Evolutionary conservation across 768 basidiomycete genomes (phyloP), one percentile per base, ranked within the genome.

Genomic region (Boletus rubropictus): DNA sequence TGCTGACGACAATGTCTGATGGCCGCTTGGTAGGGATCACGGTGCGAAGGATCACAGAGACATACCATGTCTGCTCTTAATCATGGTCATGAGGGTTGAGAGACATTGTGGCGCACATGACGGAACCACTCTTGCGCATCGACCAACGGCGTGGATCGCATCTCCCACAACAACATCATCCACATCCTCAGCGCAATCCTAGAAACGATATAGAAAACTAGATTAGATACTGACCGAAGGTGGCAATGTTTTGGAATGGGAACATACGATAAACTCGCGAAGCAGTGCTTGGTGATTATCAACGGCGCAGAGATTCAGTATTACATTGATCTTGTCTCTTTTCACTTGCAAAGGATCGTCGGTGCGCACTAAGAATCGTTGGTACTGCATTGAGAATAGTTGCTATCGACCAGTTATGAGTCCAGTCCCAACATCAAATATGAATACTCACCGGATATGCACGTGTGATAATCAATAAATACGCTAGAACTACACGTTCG

Each of bases 181-280:
- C 0, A 76, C 68, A 58, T 89, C 88, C n/a, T 88, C 83, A 1
- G 84, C 77, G 57, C 86, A 94, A 50, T 88, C 83, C 92, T 96
- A 51, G 32, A 29, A 35, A 32, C 7, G 45, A 21, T 11, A 43
- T 8, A 21, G 15, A 29, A 34, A 38, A 20, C 15, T 31, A 17
- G 8, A 31, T 50, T 36, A 45, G 42, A 39, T 8, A 10, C 17
- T n/a, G 17, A 24, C 28, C 5, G 3, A 28, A 20, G 32, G 39
- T 42, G 14, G 10, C 14, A 14, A 28, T 14, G 28, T 15, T 33
- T 28, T 24, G 51, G 17, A 21, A 44, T 14, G 12, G 39, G 36
- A 38, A 72, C 86, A 47, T 48, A 95, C 94, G 51, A 86, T 81
- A 54, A 96, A 83, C 61, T 99, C 96, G 20, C 82, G 74, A 52